A percentile compares a stretch with the other conserved stretches of the same genome.
Evolutionary conservation across 345 rosid species (phyloP).

Genomic region (Gossypium stocksii): DNA sequence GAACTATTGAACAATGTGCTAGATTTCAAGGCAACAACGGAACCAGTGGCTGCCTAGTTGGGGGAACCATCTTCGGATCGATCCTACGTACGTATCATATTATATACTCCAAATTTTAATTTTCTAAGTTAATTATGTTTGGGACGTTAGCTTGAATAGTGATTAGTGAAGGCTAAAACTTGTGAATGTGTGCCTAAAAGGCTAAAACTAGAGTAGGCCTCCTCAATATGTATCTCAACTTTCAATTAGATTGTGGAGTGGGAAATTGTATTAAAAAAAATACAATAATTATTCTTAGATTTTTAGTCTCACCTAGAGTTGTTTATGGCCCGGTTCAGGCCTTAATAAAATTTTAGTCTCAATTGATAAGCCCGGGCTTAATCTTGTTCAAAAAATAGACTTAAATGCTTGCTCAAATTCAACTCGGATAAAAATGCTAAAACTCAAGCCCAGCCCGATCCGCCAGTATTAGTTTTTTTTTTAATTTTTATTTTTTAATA

Average conservation of each 20-base stretch:
- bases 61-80: neutral
- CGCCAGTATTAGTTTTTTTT: no score
- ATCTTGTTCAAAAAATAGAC: no score
- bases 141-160: neutral
- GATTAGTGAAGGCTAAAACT: no score
- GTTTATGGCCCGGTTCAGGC: rapidly evolving
- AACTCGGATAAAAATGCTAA: no score
- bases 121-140: neutral
- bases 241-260: neutral
- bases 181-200: neutral
- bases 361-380: rapidly evolving
- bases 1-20: slow-evolving; percentile 38
- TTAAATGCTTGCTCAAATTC: no score
- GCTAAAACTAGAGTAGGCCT: neutral
- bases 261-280: no score
- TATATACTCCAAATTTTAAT: neutral
- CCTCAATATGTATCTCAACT: neutral
- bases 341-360: no score
- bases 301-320: no score
- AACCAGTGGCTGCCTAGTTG: neutral
- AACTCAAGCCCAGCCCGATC: rapidly evolving
- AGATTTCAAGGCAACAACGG: slow-evolving; percentile 22
- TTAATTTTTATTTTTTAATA: no score
- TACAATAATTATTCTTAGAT: no score
- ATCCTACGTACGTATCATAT: neutral